phyloP scores from a whole-genome alignment of 805 yeast genomes.

The Tetrapisispora namnaoensis region DNA sequence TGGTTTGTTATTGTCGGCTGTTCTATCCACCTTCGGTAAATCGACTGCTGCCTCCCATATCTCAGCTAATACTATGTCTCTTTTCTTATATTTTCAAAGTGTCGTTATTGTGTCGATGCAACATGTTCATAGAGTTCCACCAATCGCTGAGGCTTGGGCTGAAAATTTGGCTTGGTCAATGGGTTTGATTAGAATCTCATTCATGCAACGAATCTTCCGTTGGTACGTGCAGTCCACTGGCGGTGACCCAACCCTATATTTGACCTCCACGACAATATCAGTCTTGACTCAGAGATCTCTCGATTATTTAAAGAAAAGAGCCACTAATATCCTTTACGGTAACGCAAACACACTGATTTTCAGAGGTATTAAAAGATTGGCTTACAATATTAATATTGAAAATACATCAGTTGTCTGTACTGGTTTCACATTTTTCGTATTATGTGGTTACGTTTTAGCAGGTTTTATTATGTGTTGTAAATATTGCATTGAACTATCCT shows the following conservation, averaged over 20 bases:
- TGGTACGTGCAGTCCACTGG: slow-evolving; percentile 89
- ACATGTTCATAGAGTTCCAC: slow-evolving; percentile 82
- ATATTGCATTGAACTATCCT: slow-evolving; percentile 38
- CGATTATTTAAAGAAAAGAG: slow-evolving; percentile 29
- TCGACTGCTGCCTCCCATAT: slow-evolving; percentile 86
- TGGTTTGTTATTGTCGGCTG: slow-evolving; percentile 71
- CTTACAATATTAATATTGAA: slow-evolving; percentile 68
- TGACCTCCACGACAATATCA: slow-evolving; percentile 52
- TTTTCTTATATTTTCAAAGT: slow-evolving; percentile 82
- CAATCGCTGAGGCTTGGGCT: slow-evolving; percentile 87
- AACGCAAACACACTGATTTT: slow-evolving; percentile 53
- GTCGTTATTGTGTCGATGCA: slow-evolving; percentile 80
- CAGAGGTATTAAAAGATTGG: slow-evolving; percentile 82
- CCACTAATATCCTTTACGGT: slow-evolving; percentile 36
- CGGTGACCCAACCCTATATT: slow-evolving; percentile 66
- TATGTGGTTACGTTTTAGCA: slow-evolving; percentile 65
- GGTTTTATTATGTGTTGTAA: slow-evolving; percentile 49
- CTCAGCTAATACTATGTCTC: slow-evolving; percentile 79
- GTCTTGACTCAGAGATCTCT: slow-evolving; percentile 58
- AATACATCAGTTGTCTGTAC: slow-evolving; percentile 75
- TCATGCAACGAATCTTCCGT: slow-evolving; percentile 78
- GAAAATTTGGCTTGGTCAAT: slow-evolving; percentile 93
- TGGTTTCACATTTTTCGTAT: slow-evolving; percentile 75
- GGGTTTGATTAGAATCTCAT: slow-evolving; percentile 71
- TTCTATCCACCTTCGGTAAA: slow-evolving; percentile 76